Evolutionary conservation across 345 rosid species (phyloP), one percentile per base, ranked within the genome.

Genomic region (Gossypium australe): DNA sequence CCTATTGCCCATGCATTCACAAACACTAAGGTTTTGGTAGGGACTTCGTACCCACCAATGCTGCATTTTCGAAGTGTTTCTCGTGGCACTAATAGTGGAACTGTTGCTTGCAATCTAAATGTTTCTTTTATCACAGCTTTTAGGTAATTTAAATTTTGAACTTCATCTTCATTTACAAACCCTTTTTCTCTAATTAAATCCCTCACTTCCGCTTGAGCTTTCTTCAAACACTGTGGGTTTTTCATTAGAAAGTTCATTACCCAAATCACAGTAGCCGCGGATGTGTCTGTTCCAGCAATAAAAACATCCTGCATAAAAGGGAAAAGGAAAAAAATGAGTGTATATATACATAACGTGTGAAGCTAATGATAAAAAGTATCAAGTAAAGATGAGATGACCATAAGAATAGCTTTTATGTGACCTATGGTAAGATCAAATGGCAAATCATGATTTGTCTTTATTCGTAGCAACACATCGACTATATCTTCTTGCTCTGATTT

Each of bases 381-480:
- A 24, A 11, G 16, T 25, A 13, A 43, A 9, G 65, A 27, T 3
- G 58, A 75, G 52, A 48, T n/a, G 45, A 88, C 92, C 84, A 78
- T 83, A 58, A 90, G 83, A 18, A 82, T 38, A 49, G 83, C 90
- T 83, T 88, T 87, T 83, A 87, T 77, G 66, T 86, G 86, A 53
- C 85, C 87, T 13, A 55, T 43, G 2, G 82, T 81, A 34, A 88
- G 76, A 38, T 84, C 56, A 63, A 57, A 20, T 68, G 63, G 55
- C 38, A 64, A 47, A 3, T 65, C 75, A 63, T 78, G 78, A 47
- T 82, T 76, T 76, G 70, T 80, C 57, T 57, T 63, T 27, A 81
- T 38, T 75, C 78, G 68, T 62, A 83, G 76, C 60, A 86, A 81
- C 43, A 85, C 73, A 71, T 83, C 85, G 18, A 86, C 59, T 25